Evolutionary conservation across 2,329 filamentous ascomycete species (phyloP).

Genomic region (Fusarium hostae): DNA sequence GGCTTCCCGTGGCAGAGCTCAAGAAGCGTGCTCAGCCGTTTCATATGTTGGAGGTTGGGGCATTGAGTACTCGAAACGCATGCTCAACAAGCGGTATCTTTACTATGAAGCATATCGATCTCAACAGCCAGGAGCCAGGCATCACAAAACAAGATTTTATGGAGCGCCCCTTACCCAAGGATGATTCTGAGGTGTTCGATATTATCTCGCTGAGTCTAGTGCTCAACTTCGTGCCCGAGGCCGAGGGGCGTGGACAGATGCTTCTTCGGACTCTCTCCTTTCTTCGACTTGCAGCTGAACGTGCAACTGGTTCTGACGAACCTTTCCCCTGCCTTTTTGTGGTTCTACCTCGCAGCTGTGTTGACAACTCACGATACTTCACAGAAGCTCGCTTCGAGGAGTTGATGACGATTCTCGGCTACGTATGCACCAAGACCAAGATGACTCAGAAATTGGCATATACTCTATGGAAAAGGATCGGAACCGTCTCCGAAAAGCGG

Average conservation of each 20-base stretch:
- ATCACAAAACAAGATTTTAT: slow-evolving; percentile 96
- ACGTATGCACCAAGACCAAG: slow-evolving; percentile 72
- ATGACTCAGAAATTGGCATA: slow-evolving; percentile 86
- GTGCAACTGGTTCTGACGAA: slow-evolving; percentile 41
- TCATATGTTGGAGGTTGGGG: slow-evolving; percentile 87
- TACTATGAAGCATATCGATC: slow-evolving; percentile 83
- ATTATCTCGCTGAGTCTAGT: slow-evolving; percentile 93
- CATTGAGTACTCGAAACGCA: slow-evolving; percentile 84
- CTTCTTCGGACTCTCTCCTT: slow-evolving; percentile 79
- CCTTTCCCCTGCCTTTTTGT: slow-evolving; percentile 81
- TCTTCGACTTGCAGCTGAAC: slow-evolving; percentile 55
- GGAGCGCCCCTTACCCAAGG: slow-evolving; percentile 77
- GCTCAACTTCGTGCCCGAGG: slow-evolving; percentile 90
- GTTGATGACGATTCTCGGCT: slow-evolving; percentile 84
- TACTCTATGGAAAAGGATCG: slow-evolving; percentile 78
- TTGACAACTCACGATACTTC: slow-evolving; percentile 91
- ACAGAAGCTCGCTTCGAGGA: slow-evolving; percentile 73
- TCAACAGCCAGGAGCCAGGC: slow-evolving; percentile 84
- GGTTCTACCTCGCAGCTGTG: slow-evolving; percentile 87
- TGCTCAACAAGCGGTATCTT: slow-evolving; percentile 80
- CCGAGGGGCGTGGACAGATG: slow-evolving; percentile 83
- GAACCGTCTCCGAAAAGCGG: slow-evolving; percentile 18
- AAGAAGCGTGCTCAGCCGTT: slow-evolving; percentile 51
- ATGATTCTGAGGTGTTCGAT: slow-evolving; percentile 77
- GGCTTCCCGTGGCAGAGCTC: slow-evolving; percentile 58